These are phyloP conservation scores for Myxozyma geophila DNA, from an alignment of 805 yeast species.

Conservation along the genomic window DNA sequence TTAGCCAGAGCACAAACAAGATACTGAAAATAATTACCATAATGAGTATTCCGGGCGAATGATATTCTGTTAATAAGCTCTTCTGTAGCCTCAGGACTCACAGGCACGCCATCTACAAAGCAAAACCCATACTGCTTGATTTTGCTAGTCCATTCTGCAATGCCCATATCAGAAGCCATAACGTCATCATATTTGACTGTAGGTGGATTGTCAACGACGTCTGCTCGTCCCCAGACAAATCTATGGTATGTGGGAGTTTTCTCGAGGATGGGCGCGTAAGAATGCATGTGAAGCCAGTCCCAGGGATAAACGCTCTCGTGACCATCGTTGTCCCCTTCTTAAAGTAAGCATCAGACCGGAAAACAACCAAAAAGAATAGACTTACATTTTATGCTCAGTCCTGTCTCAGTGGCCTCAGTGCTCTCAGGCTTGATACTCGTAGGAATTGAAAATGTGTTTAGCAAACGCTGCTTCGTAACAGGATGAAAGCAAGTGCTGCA, in stretches of 20 bases:
- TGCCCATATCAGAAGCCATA: conserved; percentile 52
- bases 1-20: neutral
- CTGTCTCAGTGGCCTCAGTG: conserved; percentile 31
- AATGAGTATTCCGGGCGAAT: conserved; percentile 69
- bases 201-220: conserved; percentile 51
- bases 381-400: conserved; percentile 37
- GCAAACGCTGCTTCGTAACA: conserved; percentile 61
- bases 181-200: conserved; percentile 55
- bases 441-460: conserved; percentile 56
- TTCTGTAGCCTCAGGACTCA: conserved; percentile 62
- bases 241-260: conserved; percentile 43
- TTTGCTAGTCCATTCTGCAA: conserved; percentile 60
- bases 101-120: conserved; percentile 64
- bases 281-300: conserved; percentile 55
- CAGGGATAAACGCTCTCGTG: conserved; percentile 50
- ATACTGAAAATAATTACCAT: conserved; percentile 44
- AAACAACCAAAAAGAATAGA: neutral
- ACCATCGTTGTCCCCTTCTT: conserved; percentile 49
- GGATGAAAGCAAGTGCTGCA: conserved; percentile 60
- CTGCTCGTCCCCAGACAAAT: conserved; percentile 39
- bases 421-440: conserved; percentile 42
- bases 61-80: conserved; percentile 60
- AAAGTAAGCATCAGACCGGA: conserved; percentile 29
- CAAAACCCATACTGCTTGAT: conserved; percentile 63
- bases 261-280: conserved; percentile 57